Base-by-base conservation (phyloP, 2,329 filamentous ascomycete species). In the Neofusicoccum cordaticola region DNA sequence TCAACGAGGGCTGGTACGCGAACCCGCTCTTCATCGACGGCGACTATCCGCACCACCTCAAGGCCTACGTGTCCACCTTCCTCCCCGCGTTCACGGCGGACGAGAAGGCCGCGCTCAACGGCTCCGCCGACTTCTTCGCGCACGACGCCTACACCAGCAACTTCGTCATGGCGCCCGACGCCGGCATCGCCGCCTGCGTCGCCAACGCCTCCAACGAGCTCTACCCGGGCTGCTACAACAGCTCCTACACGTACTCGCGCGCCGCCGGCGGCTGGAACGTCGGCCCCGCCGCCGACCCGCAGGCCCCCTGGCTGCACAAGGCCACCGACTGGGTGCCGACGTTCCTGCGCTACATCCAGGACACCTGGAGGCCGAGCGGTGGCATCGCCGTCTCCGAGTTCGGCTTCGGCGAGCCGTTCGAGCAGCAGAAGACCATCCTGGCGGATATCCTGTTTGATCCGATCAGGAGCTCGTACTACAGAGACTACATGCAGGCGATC, bases 11-110 rank as follows among this genome's bases (percentile, higher is more conserved):
- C 0, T 77, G 77, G 68, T 82, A 82, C 66, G 76, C 73, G 2
- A 76, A 50, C 27, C 80, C 81, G 0, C 73, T 80, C 11, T 82
- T 78, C 67, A 69, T 81, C 2, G 80, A 77, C 6, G 73, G 80
- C 52, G 80, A 83, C 67, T 83, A 82, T 42, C 79, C 79, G 0
- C 67, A 72, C 1, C 74, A 71, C 0, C 70, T 81, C 11, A 78
- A 78, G 62, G 68, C 70, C 15, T 75, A 75, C 64, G 68, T 79
- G n/a, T 68, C 67, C 4, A 70, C 66, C 6, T 76, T 77, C 68
- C 66, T 78, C 8, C 70, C 68, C 0, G 58, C 66, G 2, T 77
- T 78, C 60, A 77, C 75, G 1, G 67, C 68, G 1, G 70, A 69
- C n/a, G 69, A 78, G 60, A 76, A 75, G 50, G 58, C 65, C 12